These are phyloP conservation scores for Nepenthes gracilis DNA, from an alignment of 148 eudicot species.

Conservation along the genomic window DNA sequence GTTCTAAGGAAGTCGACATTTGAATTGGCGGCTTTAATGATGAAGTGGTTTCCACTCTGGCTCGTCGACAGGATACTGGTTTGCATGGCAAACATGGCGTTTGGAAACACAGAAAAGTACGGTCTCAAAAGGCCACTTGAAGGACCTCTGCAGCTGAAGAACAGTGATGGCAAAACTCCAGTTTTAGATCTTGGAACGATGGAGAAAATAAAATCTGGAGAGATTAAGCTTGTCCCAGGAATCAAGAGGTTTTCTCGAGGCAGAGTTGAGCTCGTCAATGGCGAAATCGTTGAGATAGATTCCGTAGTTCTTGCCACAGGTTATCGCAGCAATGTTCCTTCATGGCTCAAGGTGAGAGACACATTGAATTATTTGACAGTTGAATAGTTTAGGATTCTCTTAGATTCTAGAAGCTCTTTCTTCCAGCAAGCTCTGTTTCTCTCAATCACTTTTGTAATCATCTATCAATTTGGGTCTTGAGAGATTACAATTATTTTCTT, in stretches of 20 bases:
- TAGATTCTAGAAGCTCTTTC: not conserved
- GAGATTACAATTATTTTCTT: too few species aligned
- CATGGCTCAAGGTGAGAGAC: slow-evolving; percentile 70
- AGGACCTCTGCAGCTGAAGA: slow-evolving; percentile 77
- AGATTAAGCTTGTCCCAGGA: slow-evolving; percentile 68
- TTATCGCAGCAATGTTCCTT: slow-evolving; percentile 77
- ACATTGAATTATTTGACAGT: slow-evolving; percentile 31
- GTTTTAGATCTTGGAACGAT: slow-evolving; percentile 71
- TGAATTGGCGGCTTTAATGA: slow-evolving; percentile 52
- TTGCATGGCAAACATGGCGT: slow-evolving; percentile 24
- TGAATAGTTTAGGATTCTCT: slow-evolving; percentile 27
- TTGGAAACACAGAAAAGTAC: slow-evolving; percentile 65
- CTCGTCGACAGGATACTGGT: slow-evolving; percentile 60
- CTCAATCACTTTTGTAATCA: not conserved
- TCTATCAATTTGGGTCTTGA: not conserved
- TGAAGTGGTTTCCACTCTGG: slow-evolving; percentile 46
- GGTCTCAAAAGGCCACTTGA: slow-evolving; percentile 66
- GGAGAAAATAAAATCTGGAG: slow-evolving; percentile 54
- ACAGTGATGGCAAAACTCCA: slow-evolving; percentile 73
- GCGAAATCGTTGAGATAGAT: slow-evolving; percentile 42
- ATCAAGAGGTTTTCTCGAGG: slow-evolving; percentile 55
- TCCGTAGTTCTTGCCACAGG: slow-evolving; percentile 82
- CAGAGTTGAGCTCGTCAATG: slow-evolving; percentile 48
- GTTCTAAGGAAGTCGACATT: slow-evolving; percentile 70
- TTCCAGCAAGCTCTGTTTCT: not conserved